A percentile compares a stretch with the other conserved stretches of the same genome.
Evolutionary conservation across 2,329 filamentous ascomycete genomes (phyloP).

Genomic region (Tolypocladium cylindrosporum): DNA sequence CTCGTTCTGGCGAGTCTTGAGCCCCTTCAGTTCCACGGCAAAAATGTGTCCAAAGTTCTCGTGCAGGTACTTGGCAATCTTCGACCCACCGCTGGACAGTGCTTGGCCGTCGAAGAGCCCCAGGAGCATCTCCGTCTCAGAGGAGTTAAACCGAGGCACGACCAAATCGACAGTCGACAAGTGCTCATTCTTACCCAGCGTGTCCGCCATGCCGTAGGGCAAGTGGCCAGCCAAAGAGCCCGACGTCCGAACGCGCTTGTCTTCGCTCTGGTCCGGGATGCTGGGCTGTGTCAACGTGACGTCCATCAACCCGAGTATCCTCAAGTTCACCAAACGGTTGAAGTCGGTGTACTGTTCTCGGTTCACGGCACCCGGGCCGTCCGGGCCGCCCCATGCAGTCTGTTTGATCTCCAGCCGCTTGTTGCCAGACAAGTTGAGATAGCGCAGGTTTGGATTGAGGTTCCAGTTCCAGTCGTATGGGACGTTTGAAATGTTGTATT

Average conservation of each 20-base stretch:
- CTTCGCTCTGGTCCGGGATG: constrained; percentile 90
- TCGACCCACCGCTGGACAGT: constrained; percentile 81
- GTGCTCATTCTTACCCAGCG: constrained; percentile 85
- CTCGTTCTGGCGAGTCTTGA: constrained; percentile 60
- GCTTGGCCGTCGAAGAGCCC: constrained; percentile 95
- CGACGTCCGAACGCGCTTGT: constrained; percentile 90
- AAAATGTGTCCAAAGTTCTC: constrained; percentile 90
- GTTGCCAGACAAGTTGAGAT: constrained; percentile 93
- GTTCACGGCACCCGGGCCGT: constrained; percentile 42
- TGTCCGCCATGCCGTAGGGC: constrained; percentile 96
- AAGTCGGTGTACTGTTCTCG: constrained; percentile 74
- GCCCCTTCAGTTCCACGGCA: constrained; percentile 64
- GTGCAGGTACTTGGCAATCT: constrained; percentile 92
- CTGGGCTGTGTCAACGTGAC: constrained; percentile 89
- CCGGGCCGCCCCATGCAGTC: constrained; percentile 33
- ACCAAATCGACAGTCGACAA: constrained; percentile 93
- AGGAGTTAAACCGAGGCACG: constrained; percentile 81
- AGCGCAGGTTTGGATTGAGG: constrained; percentile 88
- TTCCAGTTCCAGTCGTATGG: constrained; percentile 99
- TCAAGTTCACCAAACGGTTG: constrained; percentile 69
- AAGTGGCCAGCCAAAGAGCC: constrained; percentile 86
- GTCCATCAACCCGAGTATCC: constrained; percentile 92
- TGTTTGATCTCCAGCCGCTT: constrained; percentile 87
- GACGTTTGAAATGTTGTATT: constrained; percentile 98
- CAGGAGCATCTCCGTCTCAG: constrained; percentile 79